These are phyloP conservation scores for Plasmodiophora brassicae DNA, from an alignment of 208 protist species.

Conservation along the genomic window DNA sequence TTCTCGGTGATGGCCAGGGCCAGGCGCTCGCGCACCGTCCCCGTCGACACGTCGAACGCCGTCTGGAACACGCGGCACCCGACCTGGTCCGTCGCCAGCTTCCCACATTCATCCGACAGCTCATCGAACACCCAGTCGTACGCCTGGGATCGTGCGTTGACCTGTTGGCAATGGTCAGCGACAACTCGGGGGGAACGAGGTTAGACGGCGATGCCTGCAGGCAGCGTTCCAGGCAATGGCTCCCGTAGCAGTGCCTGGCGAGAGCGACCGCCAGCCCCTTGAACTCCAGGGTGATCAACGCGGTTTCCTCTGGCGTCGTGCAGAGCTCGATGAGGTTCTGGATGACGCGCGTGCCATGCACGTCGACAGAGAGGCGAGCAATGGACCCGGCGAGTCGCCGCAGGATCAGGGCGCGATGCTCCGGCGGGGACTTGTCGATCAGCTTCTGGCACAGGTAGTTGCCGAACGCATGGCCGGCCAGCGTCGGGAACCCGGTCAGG, in stretches of 20 bases:
- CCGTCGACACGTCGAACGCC: background rate
- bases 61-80: background rate
- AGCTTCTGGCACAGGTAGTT: slow-evolving; percentile 11
- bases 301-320: background rate
- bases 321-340: slow-evolving; percentile 25
- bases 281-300: background rate
- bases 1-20: background rate
- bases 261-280: background rate
- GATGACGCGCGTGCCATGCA: background rate
- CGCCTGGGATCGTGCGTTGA: background rate
- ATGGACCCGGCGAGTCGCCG: background rate
- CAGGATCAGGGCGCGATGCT: background rate
- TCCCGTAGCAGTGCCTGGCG: background rate
- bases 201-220: too few species aligned
- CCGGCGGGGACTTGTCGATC: background rate
- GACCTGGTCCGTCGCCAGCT: background rate
- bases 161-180: too few species aligned
- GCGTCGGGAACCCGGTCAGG: background rate
- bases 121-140: slow-evolving; percentile 5
- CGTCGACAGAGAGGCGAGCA: background rate
- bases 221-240: background rate
- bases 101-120: background rate
- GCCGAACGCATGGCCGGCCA: background rate
- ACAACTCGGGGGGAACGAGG: too few species aligned
- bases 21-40: background rate